Conservation (phyloP, 495 filamentous ascomycete genomes). For the Penicillium canescens region DNA sequence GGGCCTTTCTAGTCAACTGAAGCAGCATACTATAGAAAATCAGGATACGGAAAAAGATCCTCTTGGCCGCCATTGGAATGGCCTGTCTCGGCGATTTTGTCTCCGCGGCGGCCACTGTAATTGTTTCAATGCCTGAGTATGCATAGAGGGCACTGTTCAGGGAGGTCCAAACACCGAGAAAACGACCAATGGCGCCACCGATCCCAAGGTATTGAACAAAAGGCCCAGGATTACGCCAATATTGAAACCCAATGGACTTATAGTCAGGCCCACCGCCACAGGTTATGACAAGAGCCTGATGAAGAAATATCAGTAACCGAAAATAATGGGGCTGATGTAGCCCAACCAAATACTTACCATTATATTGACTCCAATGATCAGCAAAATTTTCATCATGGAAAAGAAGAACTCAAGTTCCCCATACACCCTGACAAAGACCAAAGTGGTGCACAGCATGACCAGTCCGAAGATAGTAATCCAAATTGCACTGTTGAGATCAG, state of each 20-base stretch:
- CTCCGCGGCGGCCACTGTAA: conserved; percentile 55
- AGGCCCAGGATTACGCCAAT: conserved; percentile 18
- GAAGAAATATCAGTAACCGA: too few species aligned
- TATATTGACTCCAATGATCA: conserved; percentile 47
- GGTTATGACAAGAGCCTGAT: conserved; percentile 30
- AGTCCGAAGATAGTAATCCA: conserved; percentile 46
- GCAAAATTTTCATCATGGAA: conserved; percentile 38
- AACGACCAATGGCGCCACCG: conserved; percentile 41
- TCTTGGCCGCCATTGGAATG: conserved; percentile 72
- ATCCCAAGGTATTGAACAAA: conserved; percentile 20
- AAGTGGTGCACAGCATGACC: conserved; percentile 42
- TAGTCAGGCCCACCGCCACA: conserved; percentile 17
- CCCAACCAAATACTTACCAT: conserved; percentile 22
- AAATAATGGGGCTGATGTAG: too few species aligned
- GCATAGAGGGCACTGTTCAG: conserved; percentile 71
- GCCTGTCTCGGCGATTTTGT: conserved; percentile 65
- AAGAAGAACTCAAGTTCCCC: conserved; percentile 46
- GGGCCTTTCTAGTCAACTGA: too few species aligned
- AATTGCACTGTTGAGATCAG: conserved; percentile 28
- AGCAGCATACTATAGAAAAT: conserved; percentile 61
- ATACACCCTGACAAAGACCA: conserved; percentile 40
- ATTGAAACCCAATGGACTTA: conserved; percentile 15
- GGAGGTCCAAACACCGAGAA: conserved; percentile 70
- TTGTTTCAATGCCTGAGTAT: conserved; percentile 73
- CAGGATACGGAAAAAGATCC: conserved; percentile 72